A percentile compares a stretch with the other conserved stretches of the same genome.
Conservation (phyloP, 768 basidiomycete genomes). For the Sarcodon sp. region DNA sequence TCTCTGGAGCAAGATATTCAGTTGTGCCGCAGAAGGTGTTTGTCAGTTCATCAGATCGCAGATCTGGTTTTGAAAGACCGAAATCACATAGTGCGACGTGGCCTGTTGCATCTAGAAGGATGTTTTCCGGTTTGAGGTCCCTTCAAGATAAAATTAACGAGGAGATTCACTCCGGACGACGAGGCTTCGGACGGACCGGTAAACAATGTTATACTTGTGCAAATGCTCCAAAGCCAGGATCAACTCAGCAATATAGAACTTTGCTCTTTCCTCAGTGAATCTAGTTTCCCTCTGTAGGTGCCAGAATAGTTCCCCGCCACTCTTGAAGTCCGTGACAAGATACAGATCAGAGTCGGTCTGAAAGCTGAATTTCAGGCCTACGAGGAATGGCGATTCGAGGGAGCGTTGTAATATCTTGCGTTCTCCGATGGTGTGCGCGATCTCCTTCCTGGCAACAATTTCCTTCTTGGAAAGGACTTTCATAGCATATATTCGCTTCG, state of each 20-base stretch:
- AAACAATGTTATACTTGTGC: slow-evolving; percentile 95
- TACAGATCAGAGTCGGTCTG: slow-evolving; percentile 94
- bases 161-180: neutral
- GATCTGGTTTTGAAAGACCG: slow-evolving; percentile 92
- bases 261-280: slow-evolving; percentile 85
- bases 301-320: slow-evolving; percentile 97
- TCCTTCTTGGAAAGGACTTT: slow-evolving; percentile 98
- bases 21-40: slow-evolving; percentile 99
- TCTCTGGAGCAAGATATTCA: slow-evolving; percentile 96
- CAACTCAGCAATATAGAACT: slow-evolving; percentile 95
- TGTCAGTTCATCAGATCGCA: slow-evolving; percentile 89
- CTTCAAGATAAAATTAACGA: slow-evolving; percentile 20
- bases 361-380: slow-evolving; percentile 97
- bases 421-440: slow-evolving; percentile 98
- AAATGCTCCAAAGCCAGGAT: slow-evolving; percentile 92
- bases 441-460: slow-evolving; percentile 98
- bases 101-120: slow-evolving; percentile 94
- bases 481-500: slow-evolving; percentile 99
- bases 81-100: slow-evolving; percentile 99
- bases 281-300: slow-evolving; percentile 93
- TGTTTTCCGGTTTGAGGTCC: slow-evolving; percentile 97
- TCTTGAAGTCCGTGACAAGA: slow-evolving; percentile 97
- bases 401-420: slow-evolving; percentile 96
- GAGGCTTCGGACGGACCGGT: slow-evolving; percentile 44
- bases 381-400: slow-evolving; percentile 90